Evolutionary conservation across 306 rosid genomes (phyloP).

Genomic region (Cyclanthera cordifolia): DNA sequence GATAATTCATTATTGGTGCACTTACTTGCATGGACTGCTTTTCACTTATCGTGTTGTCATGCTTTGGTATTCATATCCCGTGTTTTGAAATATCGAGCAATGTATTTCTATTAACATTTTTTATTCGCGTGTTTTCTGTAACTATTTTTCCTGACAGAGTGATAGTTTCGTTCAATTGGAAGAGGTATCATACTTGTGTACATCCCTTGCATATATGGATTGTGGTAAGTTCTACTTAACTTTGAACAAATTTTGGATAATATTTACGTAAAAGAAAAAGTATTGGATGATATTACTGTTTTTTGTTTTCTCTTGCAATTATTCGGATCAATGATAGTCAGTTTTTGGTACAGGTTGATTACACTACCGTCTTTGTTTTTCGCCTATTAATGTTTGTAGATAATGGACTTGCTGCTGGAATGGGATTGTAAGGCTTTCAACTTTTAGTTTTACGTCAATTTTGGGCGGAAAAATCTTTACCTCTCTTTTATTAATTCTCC

Average conservation of each 20-base stretch:
- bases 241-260: constrained; percentile 7
- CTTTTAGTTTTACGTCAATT: constrained; percentile 6
- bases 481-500: not conserved
- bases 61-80: not conserved
- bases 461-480: not conserved
- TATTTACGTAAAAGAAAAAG: not conserved
- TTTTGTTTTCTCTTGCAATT: not conserved
- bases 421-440: constrained; percentile 87
- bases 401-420: constrained; percentile 91
- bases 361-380: constrained; percentile 75
- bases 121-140: not conserved
- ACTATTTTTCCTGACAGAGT: constrained; percentile 32
- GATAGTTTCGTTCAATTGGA: constrained; percentile 79
- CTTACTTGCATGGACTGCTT: not conserved
- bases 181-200: constrained; percentile 60
- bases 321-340: not conserved
- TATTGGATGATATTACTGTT: not conserved
- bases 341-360: constrained; percentile 61
- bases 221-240: constrained; percentile 43
- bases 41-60: not conserved
- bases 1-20: not conserved
- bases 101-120: not conserved
- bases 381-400: constrained; percentile 93
- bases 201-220: constrained; percentile 91
- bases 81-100: not conserved